Evolutionary conservation across 345 rosid genomes (phyloP).

Genomic region (Dovyalis caffra): DNA sequence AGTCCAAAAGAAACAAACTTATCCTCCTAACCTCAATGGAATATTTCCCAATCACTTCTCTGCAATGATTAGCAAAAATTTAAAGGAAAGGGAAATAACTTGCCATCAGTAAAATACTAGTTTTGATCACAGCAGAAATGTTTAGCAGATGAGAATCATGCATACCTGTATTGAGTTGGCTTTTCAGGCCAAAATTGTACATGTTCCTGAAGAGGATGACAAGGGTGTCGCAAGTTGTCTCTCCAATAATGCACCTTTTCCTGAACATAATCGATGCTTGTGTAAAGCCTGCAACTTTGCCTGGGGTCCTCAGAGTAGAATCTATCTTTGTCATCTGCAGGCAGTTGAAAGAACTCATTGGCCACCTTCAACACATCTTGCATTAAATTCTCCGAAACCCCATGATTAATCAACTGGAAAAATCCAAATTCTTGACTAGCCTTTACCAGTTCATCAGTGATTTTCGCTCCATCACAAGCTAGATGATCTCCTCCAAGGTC

Average conservation of each 20-base stretch:
- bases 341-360: slow-evolving; percentile 22
- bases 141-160: too few species aligned
- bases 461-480: background rate
- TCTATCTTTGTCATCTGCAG: slow-evolving; percentile 12
- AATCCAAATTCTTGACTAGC: slow-evolving; percentile 27
- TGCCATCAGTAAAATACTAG: too few species aligned
- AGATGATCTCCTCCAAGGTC: slow-evolving; percentile 4
- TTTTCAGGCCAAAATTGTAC: slow-evolving; percentile 20
- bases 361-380: slow-evolving; percentile 13
- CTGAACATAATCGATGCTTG: slow-evolving; percentile 18
- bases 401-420: too few species aligned
- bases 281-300: slow-evolving; percentile 17
- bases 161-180: slow-evolving; percentile 4
- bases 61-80: background rate
- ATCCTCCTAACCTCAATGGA: slow-evolving; percentile 31
- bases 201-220: slow-evolving; percentile 20
- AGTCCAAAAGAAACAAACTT: slow-evolving; percentile 28
- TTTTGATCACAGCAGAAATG: too few species aligned
- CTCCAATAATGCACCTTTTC: slow-evolving; percentile 27
- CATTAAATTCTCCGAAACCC: slow-evolving; percentile 20
- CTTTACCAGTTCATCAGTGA: slow-evolving; percentile 8
- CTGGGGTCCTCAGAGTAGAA: slow-evolving; percentile 22
- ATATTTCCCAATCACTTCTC: slow-evolving; percentile 28
- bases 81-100: too few species aligned
- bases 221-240: slow-evolving; percentile 12